Percentiles rank a stretch among this genome's conserved stretches.
Evolutionary conservation across 2,329 filamentous ascomycete genomes (phyloP).

Genomic region (Ceratocystiopsis sp.): DNA sequence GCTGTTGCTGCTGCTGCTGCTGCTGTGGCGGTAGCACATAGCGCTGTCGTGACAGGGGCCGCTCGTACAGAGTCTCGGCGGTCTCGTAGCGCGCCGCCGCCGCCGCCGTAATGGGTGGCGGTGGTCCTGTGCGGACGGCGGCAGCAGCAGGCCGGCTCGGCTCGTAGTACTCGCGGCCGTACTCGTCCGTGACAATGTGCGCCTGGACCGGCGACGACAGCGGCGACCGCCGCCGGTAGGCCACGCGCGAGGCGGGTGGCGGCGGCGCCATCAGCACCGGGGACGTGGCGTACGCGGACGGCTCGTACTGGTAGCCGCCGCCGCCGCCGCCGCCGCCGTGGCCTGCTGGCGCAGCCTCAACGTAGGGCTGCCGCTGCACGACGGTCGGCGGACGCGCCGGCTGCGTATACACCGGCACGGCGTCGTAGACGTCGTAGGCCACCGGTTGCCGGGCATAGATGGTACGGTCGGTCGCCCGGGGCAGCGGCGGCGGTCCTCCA

Average conservation of each 20-base stretch:
- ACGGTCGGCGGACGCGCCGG: neutral
- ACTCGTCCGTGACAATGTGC: no score
- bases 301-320: no score
- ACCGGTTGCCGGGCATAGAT: neutral
- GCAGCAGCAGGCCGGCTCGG: no score
- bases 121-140: no score
- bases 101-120: no score
- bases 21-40: neutral
- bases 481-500: constrained; percentile 7
- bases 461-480: no score
- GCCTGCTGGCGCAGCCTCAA: neutral
- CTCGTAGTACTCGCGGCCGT: no score
- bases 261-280: no score
- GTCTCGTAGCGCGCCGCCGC: no score
- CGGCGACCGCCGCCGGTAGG: no score
- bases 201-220: no score
- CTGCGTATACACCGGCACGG: constrained; percentile 18
- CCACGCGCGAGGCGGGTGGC: neutral
- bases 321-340: neutral
- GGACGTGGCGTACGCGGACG: neutral
- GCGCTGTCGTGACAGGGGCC: constrained; percentile 17
- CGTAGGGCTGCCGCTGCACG: neutral
- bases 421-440: constrained; percentile 15
- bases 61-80: constrained; percentile 36
- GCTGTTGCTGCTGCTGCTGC: no score